Percentiles rank a stretch among this genome's conserved stretches.
phyloP scores from a whole-genome alignment of 805 yeast genomes.

The Sugiyamaella qingdaonensis region DNA sequence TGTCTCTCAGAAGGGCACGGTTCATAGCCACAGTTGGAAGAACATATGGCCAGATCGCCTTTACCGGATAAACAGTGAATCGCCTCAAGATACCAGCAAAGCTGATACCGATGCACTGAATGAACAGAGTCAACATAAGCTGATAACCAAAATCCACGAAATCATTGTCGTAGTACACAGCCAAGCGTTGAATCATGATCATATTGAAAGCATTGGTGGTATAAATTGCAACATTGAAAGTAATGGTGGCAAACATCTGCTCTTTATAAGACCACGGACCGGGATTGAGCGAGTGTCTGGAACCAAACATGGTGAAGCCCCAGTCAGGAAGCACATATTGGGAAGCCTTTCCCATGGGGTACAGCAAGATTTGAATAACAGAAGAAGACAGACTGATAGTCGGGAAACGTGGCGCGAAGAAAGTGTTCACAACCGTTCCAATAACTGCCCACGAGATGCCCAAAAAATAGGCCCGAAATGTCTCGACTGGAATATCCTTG shows the following conservation, averaged over 20 bases:
- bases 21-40: conserved; percentile 54
- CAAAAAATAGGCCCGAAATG: conserved; percentile 43
- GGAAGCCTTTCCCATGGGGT: conserved; percentile 52
- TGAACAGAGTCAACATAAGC: conserved; percentile 42
- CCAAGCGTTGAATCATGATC: conserved; percentile 31
- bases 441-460: conserved; percentile 43
- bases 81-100: conserved; percentile 54
- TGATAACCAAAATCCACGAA: conserved; percentile 43
- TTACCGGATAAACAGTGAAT: conserved; percentile 44
- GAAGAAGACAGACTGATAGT: conserved; percentile 42
- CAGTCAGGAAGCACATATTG: conserved; percentile 42
- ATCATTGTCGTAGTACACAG: conserved; percentile 27
- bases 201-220: conserved; percentile 19
- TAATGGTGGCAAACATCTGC: conserved; percentile 54
- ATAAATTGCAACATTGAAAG: conserved; percentile 36
- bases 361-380: conserved; percentile 43
- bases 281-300: conserved; percentile 46
- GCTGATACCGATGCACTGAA: conserved; percentile 51
- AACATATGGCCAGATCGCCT: conserved; percentile 48
- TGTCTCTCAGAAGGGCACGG: conserved; percentile 39
- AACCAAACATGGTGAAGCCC: conserved; percentile 40
- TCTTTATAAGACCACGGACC: conserved; percentile 62
- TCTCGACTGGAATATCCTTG: conserved; percentile 41
- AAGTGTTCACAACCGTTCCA: conserved; percentile 53
- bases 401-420: conserved; percentile 54